Base-by-base conservation (phyloP, 163 green algal genomes). In the Coccomyxa subellipsoidea region DNA sequence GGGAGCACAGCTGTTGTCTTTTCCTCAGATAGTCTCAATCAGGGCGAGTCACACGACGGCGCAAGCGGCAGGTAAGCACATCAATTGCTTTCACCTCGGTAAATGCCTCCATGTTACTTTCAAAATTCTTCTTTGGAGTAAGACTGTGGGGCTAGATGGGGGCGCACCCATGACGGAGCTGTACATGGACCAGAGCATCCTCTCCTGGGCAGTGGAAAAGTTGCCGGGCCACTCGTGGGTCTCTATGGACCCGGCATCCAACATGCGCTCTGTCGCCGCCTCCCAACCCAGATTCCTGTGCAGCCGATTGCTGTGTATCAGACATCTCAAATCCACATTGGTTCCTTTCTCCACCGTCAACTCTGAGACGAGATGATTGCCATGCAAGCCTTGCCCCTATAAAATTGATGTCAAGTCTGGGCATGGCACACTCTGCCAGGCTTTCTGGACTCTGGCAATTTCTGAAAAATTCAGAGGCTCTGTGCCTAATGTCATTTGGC, bases 211-310 rank as follows among this genome's bases (percentile, higher is more conserved):
- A 1, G 21, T 31, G 39, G 34, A 37, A 1, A 80, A 23, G 35
- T 2, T 78, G 29, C 83, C 80, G 21, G 85, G 81, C 59, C 80
- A 84, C 38, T 85, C 76, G 35, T 81, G 38, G 34, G 77, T 34
- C 25, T 69, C 78, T 53, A 94, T 89, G 78, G 92, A 90, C 0
- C 88, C 91, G 10, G 90, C 86, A 69, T 94, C 87, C 83, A 94
- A 81, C 80, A 94, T 94, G 4, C 93, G 85, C 84, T 96, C 89
- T 9, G 93, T 96, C 4, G 94, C 93, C 12, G 88, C 90, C 87
- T 94, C 89, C 93, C 93, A 96, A 2, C 76, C 76, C 76, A 80
- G 27, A 35, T 39, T 25, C n/a, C 39, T 69, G 39, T 15, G 12
- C 4, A 47, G 27, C 5, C 31, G 9, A 53, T 1, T 78, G 2